Base-by-base conservation (phyloP, 1,284 basidiomycete genomes). In the Stereum hirsutum region DNA sequence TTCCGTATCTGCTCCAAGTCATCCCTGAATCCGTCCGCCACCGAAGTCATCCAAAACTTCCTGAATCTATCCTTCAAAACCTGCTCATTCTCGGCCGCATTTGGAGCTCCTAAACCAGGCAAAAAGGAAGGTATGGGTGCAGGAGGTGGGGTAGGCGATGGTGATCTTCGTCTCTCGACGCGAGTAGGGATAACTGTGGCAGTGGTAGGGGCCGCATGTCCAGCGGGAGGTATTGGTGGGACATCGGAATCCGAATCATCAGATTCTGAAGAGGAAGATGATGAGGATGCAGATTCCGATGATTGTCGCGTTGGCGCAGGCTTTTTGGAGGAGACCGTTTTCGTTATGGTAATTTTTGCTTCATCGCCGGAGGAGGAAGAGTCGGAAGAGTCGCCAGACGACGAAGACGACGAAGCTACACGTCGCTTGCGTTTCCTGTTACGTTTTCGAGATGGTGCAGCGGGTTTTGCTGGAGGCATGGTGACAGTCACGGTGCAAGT, bases 31-130 rank as follows among this genome's bases (percentile, higher is more conserved):
- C 75, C 83, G 57, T 89, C 85, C 1, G 79, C 85, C 4, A 89
- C 70, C 2, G 78, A 75, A 3, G 74, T 60, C 83, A 89, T 87
- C 84, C 85, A 89, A 55, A 89, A 87, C 55, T 79, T 80, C 44
- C 76, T 65, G 55, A 89, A 89, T 33, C 68, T 74, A 23, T 74
- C 74, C 50, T 75, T 78, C 52, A 89, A 55, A 2, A 59, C 56
- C 37, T 73, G 60, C 46, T 86, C 79, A 27, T 66, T 61, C 44
- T 66, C 50, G 15, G 39, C 32, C 8, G 21, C 56, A 23, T 58
- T 58, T 25, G 48, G 47, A 11, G 54, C 47, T 3, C 55, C 54
- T 6, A 52, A 46, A 8, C 54, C 43, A 0, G 67, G 56, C 5
- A 80, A 53, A 52, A 83, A 82, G 2, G 77, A 63, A 0, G 73